Base-by-base conservation (phyloP, 805 yeast genomes). In the Lipomyces anomalus region DNA sequence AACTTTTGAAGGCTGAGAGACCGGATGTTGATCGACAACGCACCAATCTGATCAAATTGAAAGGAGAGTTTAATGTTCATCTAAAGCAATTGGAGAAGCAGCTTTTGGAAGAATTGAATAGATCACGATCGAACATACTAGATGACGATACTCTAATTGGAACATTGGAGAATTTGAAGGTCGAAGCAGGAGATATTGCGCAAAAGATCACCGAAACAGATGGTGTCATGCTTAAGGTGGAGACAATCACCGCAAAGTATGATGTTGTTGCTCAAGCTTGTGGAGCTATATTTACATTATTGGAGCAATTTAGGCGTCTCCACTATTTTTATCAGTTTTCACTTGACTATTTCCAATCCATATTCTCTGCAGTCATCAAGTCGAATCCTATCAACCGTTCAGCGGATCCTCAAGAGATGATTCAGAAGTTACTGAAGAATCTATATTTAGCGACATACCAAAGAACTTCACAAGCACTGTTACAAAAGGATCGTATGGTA, bases 21-120 rank as follows among this genome's bases (percentile, higher is more conserved):
- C 95, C 96, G 0, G 90, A 81, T 6, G 61, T 85, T 5, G 87
- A 83, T 42, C 53, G 56, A 3, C 73, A 79, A 56, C 69, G 89
- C 46, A 52, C 65, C 1, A 80, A 76, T 35, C 60, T 85, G 43
- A 59, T 75, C 16, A 70, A 71, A 40, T 62, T 79, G 4, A 81
- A 79, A 51, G 73, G 81, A 11, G 83, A 78, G 38, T 84, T 79
- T 56, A 73, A 71, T 42, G 69, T 69, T 1, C 72, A 71, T 13
- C 63, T 89, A 39, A 69, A 73, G 35, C 56, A 58, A 0, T 67
- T 86, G 20, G 95, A 88, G 54, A 65, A 68, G 4, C 71, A 73
- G 6, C 67, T 89, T 6, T 67, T 89, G 47, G 63, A 67, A 2
- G 70, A 80, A 0, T 65, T 90, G 47, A 78, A 76, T 51, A 71